Evolutionary conservation across 1,284 basidiomycete genomes (phyloP).

Genomic region (Singerocomus inundabilis): DNA sequence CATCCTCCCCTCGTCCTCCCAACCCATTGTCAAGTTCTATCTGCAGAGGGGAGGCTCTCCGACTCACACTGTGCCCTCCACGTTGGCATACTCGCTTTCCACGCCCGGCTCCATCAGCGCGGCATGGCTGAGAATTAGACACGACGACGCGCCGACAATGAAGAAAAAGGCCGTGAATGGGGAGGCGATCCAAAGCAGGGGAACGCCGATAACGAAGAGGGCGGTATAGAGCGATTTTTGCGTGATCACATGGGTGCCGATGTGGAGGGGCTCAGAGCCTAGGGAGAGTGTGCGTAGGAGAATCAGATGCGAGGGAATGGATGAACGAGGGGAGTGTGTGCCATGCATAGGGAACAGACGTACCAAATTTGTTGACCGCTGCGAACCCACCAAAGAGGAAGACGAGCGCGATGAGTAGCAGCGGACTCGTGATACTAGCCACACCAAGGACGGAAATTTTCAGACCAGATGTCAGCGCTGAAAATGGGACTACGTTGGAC

Average conservation of each 20-base stretch:
- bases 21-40: no score
- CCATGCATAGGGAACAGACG: conserved; percentile 29
- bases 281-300: neutral
- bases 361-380: conserved; percentile 88
- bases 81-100: conserved; percentile 83
- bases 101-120: conserved; percentile 84
- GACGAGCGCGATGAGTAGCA: conserved; percentile 79
- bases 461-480: neutral
- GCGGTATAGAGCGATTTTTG: conserved; percentile 81
- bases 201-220: conserved; percentile 77
- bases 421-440: conserved; percentile 67
- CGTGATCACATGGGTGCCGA: conserved; percentile 77
- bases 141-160: conserved; percentile 71
- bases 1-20: no score
- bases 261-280: conserved; percentile 78
- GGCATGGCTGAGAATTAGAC: conserved; percentile 81
- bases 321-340: neutral
- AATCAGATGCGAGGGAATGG: neutral
- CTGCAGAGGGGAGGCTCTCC: no score
- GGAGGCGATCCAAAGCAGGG: conserved; percentile 66
- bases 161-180: conserved; percentile 76
- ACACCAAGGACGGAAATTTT: neutral
- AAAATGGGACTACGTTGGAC: neutral
- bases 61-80: conserved; percentile 62
- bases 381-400: conserved; percentile 93